phyloP scores from a whole-genome alignment of 305 asterid species.

The Andrographis paniculata region DNA sequence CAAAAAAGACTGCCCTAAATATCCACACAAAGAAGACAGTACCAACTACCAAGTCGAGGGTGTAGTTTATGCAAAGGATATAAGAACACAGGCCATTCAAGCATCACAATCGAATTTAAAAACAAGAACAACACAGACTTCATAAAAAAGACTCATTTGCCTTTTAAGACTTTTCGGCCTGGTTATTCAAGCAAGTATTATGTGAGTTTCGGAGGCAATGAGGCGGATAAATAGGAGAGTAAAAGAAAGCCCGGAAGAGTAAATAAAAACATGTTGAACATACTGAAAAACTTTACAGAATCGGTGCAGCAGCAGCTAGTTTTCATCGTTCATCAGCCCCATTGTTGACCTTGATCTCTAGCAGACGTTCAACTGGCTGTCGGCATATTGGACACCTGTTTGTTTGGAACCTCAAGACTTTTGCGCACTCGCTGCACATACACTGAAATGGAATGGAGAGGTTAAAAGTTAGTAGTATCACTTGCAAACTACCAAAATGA shows the following conservation, averaged over 20 bases:
- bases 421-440: slow-evolving; percentile 97
- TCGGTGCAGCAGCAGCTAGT: slow-evolving; percentile 21
- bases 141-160: no score
- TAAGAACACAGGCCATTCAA: no score
- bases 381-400: slow-evolving; percentile 95
- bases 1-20: no score
- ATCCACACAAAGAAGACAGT: no score
- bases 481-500: not conserved
- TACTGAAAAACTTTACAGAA: slow-evolving; percentile 31
- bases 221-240: not conserved
- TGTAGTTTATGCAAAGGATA: no score
- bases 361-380: slow-evolving; percentile 91
- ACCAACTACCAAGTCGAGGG: no score
- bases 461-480: not conserved
- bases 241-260: not conserved
- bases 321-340: slow-evolving; percentile 43
- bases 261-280: not conserved
- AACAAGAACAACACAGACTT: no score
- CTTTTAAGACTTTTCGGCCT: no score
- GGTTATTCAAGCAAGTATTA: no score
- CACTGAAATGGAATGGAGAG: slow-evolving; percentile 55
- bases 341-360: slow-evolving; percentile 90
- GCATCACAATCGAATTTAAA: no score
- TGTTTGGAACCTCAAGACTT: slow-evolving; percentile 90
- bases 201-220: not conserved